These are phyloP conservation scores for Exophiala sideris DNA, from an alignment of 2,329 filamentous ascomycete genomes.

Conservation along the genomic window DNA sequence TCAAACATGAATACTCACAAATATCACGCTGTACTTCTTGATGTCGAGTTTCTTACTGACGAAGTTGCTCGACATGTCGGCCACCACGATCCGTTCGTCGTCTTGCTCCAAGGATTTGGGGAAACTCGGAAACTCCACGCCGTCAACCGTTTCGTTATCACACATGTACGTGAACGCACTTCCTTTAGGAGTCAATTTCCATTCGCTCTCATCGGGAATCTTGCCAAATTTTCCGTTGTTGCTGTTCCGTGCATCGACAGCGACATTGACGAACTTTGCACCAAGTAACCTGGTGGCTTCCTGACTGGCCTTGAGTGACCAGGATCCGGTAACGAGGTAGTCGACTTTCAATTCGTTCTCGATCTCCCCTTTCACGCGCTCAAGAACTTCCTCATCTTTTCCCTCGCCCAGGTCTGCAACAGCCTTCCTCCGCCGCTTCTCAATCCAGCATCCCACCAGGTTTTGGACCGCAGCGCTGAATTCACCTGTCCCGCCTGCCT, in stretches of 20 bases:
- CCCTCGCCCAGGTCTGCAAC: constrained; percentile 49
- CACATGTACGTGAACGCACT: constrained; percentile 80
- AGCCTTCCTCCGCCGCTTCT: constrained; percentile 60
- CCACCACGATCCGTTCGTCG: constrained; percentile 72
- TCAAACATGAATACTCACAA: constrained; percentile 57
- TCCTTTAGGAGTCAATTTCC: constrained; percentile 60
- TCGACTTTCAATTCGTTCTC: constrained; percentile 73
- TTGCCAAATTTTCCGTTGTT: constrained; percentile 81
- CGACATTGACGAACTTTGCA: constrained; percentile 72
- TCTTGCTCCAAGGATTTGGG: constrained; percentile 62
- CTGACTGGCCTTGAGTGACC: constrained; percentile 84
- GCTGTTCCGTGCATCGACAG: constrained; percentile 59
- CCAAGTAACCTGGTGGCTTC: constrained; percentile 78
- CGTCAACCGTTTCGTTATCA: constrained; percentile 79
- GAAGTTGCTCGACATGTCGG: constrained; percentile 94
- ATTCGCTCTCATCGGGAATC: constrained; percentile 79
- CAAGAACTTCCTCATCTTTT: constrained; percentile 51
- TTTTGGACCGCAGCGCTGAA: constrained; percentile 85
- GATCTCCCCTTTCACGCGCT: constrained; percentile 62
- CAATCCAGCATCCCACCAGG: constrained; percentile 77
- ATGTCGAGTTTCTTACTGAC: constrained; percentile 75
- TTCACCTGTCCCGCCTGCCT: constrained; percentile 79
- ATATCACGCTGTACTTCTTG: constrained; percentile 76
- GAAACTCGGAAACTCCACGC: constrained; percentile 78
- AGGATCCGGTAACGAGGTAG: constrained; percentile 86